These are phyloP conservation scores for Pseudocercospora crystallina DNA, from an alignment of 2,329 filamentous ascomycete species.

Conservation along the genomic window DNA sequence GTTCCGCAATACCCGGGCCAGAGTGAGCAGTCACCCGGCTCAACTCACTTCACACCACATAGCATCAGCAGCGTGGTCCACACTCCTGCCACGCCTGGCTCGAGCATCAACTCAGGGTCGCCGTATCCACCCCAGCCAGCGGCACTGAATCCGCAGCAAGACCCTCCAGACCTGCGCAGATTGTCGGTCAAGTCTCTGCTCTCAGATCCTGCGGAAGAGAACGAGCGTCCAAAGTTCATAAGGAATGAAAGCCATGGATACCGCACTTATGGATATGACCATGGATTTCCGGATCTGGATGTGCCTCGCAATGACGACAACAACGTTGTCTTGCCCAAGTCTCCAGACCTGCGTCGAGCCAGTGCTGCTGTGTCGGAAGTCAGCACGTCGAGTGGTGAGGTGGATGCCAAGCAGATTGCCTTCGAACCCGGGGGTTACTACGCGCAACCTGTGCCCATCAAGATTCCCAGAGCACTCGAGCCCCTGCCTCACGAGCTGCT, in stretches of 20 bases:
- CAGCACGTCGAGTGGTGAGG: conserved; percentile 28
- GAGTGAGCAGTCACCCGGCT: conserved; percentile 40
- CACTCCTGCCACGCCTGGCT: conserved; percentile 47
- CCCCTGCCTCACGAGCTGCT: conserved; percentile 58
- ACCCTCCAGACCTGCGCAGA: conserved; percentile 49
- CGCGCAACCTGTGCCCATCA: conserved; percentile 64
- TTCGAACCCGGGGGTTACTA: conserved; percentile 68
- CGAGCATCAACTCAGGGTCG: conserved; percentile 31
- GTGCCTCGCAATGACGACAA: conserved; percentile 69
- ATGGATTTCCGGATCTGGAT: conserved; percentile 68
- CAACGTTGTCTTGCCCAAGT: conserved; percentile 55
- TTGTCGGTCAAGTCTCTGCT: conserved; percentile 68
- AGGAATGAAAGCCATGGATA: conserved; percentile 23
- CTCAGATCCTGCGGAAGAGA: conserved; percentile 49
- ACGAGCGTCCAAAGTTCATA: conserved; percentile 13
- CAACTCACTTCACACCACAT: conserved; percentile 37
- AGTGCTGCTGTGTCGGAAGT: conserved; percentile 33
- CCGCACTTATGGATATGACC: conserved; percentile 67
- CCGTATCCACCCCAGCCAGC: conserved; percentile 24
- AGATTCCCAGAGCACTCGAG: conserved; percentile 58
- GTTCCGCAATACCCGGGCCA: conserved; percentile 27
- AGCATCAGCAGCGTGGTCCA: conserved; percentile 41
- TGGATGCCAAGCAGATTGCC: conserved; percentile 43
- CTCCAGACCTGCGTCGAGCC: conserved; percentile 33
- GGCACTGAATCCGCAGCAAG: conserved; percentile 27